Conservation (phyloP, 768 basidiomycete genomes). For the Panellus pusillus region DNA sequence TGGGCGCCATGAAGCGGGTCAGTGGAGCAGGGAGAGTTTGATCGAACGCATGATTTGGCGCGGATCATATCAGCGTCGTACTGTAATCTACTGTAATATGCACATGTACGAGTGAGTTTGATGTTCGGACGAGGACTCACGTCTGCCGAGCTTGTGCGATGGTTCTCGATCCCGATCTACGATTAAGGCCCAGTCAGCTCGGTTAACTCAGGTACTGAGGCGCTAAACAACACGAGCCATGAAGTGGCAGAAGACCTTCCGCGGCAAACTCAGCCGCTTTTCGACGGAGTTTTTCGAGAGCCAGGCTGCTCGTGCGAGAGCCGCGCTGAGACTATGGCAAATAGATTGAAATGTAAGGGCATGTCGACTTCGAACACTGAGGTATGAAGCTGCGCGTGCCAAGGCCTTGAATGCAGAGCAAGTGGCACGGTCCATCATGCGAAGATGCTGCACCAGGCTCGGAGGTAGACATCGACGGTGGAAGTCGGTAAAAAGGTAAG, state of each 20-base stretch:
- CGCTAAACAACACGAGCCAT: neutral
- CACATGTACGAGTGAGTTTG: neutral
- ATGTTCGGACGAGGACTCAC: neutral
- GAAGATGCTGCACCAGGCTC: too few relatives aligned
- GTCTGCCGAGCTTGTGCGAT: conserved; percentile 15
- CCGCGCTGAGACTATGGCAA: too few relatives aligned
- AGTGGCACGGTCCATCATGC: too few relatives aligned
- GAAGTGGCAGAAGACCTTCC: conserved; percentile 8
- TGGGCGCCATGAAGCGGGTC: neutral
- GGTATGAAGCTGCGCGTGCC: too few relatives aligned
- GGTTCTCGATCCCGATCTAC: conserved; percentile 18
- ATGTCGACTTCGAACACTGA: too few relatives aligned
- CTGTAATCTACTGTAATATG: neutral
- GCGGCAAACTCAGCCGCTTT: neutral
- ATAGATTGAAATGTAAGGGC: too few relatives aligned
- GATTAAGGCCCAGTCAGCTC: neutral
- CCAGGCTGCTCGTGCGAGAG: too few relatives aligned
- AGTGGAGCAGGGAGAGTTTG: neutral
- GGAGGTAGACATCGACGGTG: too few relatives aligned
- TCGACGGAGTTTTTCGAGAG: neutral
- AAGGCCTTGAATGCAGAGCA: too few relatives aligned
- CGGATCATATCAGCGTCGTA: conserved; percentile 18
- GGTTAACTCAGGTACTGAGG: neutral
- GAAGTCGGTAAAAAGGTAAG: too few relatives aligned
- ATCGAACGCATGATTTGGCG: conserved; percentile 8